phyloP scores from a whole-genome alignment of 108 stramenopile species.

The Mediolabrus comicus region DNA sequence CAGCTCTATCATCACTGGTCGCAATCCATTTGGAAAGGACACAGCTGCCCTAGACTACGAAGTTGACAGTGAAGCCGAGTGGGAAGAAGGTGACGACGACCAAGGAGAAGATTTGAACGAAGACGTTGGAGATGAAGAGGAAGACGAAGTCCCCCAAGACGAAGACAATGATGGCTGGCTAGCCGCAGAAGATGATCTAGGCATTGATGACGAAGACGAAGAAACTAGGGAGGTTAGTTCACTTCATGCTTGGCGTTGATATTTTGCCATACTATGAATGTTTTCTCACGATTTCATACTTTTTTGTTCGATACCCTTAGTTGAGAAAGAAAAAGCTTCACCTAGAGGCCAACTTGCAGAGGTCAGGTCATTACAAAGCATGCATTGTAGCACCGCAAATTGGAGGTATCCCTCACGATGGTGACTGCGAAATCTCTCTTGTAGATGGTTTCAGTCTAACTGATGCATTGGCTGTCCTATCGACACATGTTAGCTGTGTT shows the following conservation, averaged over 20 bases:
- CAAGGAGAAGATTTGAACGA: conserved; percentile 78
- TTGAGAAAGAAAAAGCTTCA: conserved; percentile 67
- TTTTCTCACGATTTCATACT: no score
- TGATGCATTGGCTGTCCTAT: conserved; percentile 25
- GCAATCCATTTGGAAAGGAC: conserved; percentile 76
- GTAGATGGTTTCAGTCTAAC: conserved; percentile 31
- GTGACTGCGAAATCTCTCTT: conserved; percentile 12
- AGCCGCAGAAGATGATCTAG: conserved; percentile 74
- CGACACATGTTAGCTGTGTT: conserved; percentile 23
- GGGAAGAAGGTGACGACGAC: conserved; percentile 90
- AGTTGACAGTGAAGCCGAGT: conserved; percentile 89
- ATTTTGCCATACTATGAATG: no score
- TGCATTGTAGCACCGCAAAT: conserved; percentile 56
- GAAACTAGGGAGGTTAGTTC: conserved; percentile 45
- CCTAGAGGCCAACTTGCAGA: conserved; percentile 17
- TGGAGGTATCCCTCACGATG: conserved; percentile 53
- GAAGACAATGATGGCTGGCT: conserved; percentile 83
- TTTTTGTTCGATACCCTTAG: no score
- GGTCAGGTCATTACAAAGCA: conserved; percentile 30
- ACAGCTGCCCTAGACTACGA: conserved; percentile 75
- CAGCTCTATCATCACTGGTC: conserved; percentile 69
- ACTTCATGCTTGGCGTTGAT: no score
- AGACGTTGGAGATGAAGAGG: conserved; percentile 65
- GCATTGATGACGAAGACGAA: conserved; percentile 64
- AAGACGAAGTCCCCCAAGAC: conserved; percentile 47